phyloP scores from a whole-genome alignment of 768 basidiomycete species.

The Mycena rebaudengoi region DNA sequence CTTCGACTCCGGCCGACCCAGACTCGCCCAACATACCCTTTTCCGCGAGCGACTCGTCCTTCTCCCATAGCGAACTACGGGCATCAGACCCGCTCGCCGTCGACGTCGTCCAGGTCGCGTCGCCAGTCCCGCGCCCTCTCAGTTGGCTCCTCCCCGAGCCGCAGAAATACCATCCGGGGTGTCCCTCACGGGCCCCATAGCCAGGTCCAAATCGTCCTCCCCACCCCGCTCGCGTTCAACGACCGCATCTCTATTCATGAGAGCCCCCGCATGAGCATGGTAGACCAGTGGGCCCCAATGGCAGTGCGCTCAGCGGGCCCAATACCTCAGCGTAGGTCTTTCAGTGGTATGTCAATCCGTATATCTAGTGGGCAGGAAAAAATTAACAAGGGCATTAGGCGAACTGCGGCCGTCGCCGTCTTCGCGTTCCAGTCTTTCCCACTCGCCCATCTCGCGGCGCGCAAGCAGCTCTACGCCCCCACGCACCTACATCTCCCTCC shows the following conservation, averaged over 20 bases:
- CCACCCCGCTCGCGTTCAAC: slow-evolving; percentile 64
- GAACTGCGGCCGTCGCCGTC: slow-evolving; percentile 16
- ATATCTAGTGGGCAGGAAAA: no score
- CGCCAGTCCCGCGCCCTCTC: slow-evolving; percentile 46
- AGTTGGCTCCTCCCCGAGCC: slow-evolving; percentile 45
- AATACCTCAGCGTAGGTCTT: slow-evolving; percentile 12
- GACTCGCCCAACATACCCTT: slow-evolving; percentile 9
- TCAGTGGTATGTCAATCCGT: no score
- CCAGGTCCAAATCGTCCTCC: slow-evolving; percentile 73
- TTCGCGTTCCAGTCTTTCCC: slow-evolving; percentile 10
- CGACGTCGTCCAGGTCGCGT: slow-evolving; percentile 24
- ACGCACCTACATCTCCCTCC: neutral
- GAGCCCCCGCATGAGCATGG: slow-evolving; percentile 32
- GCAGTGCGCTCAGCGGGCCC: slow-evolving; percentile 21
- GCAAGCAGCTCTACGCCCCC: neutral
- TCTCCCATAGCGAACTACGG: neutral
- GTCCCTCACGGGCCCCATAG: slow-evolving; percentile 69
- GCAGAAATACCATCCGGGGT: slow-evolving; percentile 56
- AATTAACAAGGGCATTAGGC: no score
- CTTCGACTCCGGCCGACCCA: slow-evolving; percentile 24
- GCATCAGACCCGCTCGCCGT: slow-evolving; percentile 14
- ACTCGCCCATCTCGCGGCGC: slow-evolving; percentile 8
- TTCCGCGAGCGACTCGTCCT: slow-evolving; percentile 16
- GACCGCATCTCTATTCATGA: slow-evolving; percentile 34
- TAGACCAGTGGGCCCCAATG: slow-evolving; percentile 47